phyloP scores from a whole-genome alignment of 1,139 yeast species.

The Candida labiduridarum region DNA sequence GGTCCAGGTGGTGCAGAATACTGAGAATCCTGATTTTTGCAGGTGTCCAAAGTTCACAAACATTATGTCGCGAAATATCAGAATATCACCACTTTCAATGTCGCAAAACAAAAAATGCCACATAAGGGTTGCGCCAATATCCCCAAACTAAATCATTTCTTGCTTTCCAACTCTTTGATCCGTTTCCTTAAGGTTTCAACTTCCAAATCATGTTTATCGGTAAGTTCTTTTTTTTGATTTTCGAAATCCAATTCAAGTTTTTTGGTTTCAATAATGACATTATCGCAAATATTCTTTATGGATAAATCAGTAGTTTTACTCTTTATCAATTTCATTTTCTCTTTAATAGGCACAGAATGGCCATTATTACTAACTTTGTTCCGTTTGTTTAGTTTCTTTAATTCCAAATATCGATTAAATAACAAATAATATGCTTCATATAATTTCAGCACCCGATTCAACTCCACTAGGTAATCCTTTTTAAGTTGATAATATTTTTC shows the following conservation, averaged over 20 bases:
- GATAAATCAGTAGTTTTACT: slow-evolving; percentile 25
- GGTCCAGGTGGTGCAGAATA: too few relatives aligned
- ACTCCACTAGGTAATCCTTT: slow-evolving; percentile 33
- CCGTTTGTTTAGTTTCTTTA: slow-evolving; percentile 22
- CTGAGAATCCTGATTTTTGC: too few relatives aligned
- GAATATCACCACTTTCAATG: too few relatives aligned
- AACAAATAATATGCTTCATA: slow-evolving; percentile 43
- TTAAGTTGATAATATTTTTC: slow-evolving; percentile 25
- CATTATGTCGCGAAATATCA: too few relatives aligned
- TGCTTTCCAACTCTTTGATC: background rate
- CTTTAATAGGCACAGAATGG: slow-evolving; percentile 17
- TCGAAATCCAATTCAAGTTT: slow-evolving; percentile 1
- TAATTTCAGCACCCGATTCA: slow-evolving; percentile 30
- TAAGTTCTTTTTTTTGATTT: background rate
- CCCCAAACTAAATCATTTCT: too few relatives aligned
- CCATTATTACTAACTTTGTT: background rate
- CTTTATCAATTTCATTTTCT: slow-evolving; percentile 26
- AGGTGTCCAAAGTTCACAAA: too few relatives aligned
- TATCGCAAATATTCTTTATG: slow-evolving; percentile 26
- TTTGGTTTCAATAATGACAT: slow-evolving; percentile 23
- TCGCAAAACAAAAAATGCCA: too few relatives aligned
- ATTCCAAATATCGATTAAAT: slow-evolving; percentile 41
- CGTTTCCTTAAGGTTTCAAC: background rate
- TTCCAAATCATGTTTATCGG: background rate
- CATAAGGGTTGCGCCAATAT: too few relatives aligned